Evolutionary conservation across 2,329 filamentous ascomycete genomes (phyloP).

Genomic region (Penicillium sp.): DNA sequence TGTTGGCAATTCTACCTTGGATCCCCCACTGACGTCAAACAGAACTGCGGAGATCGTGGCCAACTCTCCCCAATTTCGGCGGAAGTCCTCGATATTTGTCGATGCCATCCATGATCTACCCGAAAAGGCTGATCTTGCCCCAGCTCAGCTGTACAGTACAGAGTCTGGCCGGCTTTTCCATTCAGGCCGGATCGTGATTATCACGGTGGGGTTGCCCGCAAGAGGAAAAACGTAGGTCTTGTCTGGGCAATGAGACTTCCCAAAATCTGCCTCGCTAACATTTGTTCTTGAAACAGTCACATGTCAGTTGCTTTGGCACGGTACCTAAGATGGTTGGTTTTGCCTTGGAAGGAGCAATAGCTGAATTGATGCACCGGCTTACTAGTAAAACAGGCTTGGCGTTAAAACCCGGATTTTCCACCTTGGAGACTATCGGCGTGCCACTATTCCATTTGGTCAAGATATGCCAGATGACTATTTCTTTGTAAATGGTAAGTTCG

Average conservation of each 20-base stretch:
- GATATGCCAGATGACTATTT: constrained; percentile 96
- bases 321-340: constrained; percentile 74
- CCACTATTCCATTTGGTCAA: constrained; percentile 74
- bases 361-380: constrained; percentile 5
- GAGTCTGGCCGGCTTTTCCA: constrained; percentile 97
- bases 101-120: constrained; percentile 94
- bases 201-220: constrained; percentile 90
- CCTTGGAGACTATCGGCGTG: constrained; percentile 89
- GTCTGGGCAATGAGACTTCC: neutral
- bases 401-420: constrained; percentile 99
- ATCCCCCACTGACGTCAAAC: constrained; percentile 25
- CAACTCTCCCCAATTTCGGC: constrained; percentile 80
- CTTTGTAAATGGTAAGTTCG: constrained; percentile 66
- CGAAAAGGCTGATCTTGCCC: constrained; percentile 76
- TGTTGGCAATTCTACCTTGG: neutral
- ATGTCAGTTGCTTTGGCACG: constrained; percentile 92
- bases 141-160: constrained; percentile 95
- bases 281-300: constrained; percentile 51
- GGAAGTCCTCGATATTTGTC: constrained; percentile 91
- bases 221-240: constrained; percentile 82
- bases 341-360: neutral
- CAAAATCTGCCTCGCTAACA: neutral
- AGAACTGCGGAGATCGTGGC: constrained; percentile 89
- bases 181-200: constrained; percentile 93
- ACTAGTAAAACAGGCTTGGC: constrained; percentile 60